Evolutionary conservation across 1,139 yeast species (phyloP).

Genomic region (Pichiaceae sp.): DNA sequence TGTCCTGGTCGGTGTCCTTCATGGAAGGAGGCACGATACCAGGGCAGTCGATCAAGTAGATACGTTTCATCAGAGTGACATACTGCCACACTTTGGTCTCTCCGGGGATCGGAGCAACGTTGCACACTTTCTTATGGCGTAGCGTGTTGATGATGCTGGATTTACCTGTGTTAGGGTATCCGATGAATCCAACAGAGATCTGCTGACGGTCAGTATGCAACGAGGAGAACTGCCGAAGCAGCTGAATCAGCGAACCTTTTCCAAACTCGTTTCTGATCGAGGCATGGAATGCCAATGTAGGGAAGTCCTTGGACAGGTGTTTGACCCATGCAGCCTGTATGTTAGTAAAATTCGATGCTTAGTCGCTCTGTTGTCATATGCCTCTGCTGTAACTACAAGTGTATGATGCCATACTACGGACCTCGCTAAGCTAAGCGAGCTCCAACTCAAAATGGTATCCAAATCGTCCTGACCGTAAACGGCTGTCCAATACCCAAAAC

Average conservation of each 20-base stretch:
- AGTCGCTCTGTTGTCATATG: too few relatives aligned
- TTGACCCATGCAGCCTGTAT: conserved; percentile 97
- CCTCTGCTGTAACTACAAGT: conserved; percentile 18
- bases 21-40: conserved; percentile 96
- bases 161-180: conserved; percentile 96
- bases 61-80: conserved; percentile 91
- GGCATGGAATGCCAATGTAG: conserved; percentile 96
- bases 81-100: conserved; percentile 99
- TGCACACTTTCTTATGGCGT: conserved; percentile 91
- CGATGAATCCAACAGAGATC: conserved; percentile 93
- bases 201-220: conserved; percentile 91
- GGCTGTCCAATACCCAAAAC: conserved; percentile 22
- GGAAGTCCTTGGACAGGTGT: conserved; percentile 82
- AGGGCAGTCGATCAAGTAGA: conserved; percentile 94
- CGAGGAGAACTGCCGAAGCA: conserved; percentile 85
- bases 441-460: neutral
- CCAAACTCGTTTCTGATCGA: conserved; percentile 96
- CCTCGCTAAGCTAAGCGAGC: conserved; percentile 23
- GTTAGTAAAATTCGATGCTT: conserved; percentile 38
- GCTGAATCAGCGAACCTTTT: conserved; percentile 90
- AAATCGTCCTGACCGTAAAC: neutral
- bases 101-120: conserved; percentile 97
- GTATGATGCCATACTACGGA: conserved; percentile 77
- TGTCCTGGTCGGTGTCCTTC: conserved; percentile 88
- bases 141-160: conserved; percentile 92